Base-by-base conservation (phyloP, 495 filamentous ascomycete species). In the Amphirosellinia nigrospora region DNA sequence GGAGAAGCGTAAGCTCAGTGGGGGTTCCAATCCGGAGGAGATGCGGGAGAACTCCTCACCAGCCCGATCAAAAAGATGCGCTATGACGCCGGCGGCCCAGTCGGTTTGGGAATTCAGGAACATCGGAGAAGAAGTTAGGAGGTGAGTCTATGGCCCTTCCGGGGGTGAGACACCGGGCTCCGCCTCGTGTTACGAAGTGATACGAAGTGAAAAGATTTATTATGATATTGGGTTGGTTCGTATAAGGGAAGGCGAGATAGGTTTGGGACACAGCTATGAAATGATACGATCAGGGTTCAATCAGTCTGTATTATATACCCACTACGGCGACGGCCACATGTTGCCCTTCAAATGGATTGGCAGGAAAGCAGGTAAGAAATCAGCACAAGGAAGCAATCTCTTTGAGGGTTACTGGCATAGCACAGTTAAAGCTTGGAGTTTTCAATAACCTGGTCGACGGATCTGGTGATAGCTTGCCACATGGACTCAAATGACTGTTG, bases 61-160 rank as follows among this genome's bases (percentile, higher is more conserved):
- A 86, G 82, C 70, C 83, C 84, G 53, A 80, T 79, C n/a, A 92
- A 92, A 81, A 92, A 87, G 82, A 77, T 86, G 48, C 84, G 86
- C 71, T 81, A 86, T 63, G 85, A 79, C n/a, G 78, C 74, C 4
- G 79, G 78, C 0, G 67, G 74, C 58, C 80, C 83, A 16, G 85
- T 92, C 62, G 91, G 91, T 21, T 81, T 93, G 71, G 91, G 91
- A 52, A 92, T 92, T 70, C 84, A 82, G 41, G 82, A 86, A n/a
- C 30, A 69, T 58, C 48, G 68, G 66, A 52, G 67, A 55, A 41
- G 69, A 64, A 46, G 30, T 58, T 70, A 64, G 38, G 28, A 26
- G 13, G 21, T n/a, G 36, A 41, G 32, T 5, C 58, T 53, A 28
- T 15, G 36, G 28, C 4, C 8, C 3, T 53, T 56, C 19, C 13